A percentile compares a stretch with the other conserved stretches of the same genome.
Conservation (phyloP, 768 basidiomycete genomes). For the Butyriboletus loyo region DNA sequence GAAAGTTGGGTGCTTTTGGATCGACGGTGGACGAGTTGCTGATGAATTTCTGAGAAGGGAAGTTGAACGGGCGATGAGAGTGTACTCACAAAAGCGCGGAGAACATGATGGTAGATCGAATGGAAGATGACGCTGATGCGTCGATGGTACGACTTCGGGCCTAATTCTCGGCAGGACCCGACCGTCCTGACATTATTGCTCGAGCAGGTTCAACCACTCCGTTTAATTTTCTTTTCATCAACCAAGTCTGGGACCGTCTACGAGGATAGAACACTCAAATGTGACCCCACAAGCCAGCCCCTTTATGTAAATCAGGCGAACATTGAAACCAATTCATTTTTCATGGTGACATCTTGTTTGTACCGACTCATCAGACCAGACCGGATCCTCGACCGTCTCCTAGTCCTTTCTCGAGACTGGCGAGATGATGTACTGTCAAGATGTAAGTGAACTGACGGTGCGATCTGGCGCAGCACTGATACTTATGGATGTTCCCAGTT, state of each 20-base stretch:
- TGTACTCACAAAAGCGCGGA: slow-evolving; percentile 73
- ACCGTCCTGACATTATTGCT: not conserved
- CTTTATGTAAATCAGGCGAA: not conserved
- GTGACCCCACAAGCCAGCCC: not conserved
- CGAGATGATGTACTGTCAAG: not conserved
- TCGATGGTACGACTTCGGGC: not conserved
- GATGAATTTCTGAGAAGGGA: slow-evolving; percentile 12
- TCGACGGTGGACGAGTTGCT: slow-evolving; percentile 59
- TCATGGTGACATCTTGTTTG: too few species aligned
- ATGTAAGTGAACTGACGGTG: not conserved
- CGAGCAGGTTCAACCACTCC: too few species aligned
- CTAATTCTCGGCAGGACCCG: slow-evolving; percentile 10
- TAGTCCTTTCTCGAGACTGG: not conserved
- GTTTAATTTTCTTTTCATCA: too few species aligned
- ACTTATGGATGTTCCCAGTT: not conserved
- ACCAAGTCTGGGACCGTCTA: too few species aligned
- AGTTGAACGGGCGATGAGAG: not conserved
- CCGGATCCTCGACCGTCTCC: not conserved
- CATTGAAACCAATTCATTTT: not conserved
- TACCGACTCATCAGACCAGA: not conserved
- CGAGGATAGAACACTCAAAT: too few species aligned
- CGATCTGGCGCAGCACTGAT: too few species aligned
- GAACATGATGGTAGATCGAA: slow-evolving; percentile 68
- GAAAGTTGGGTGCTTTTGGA: slow-evolving; percentile 73
- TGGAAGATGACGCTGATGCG: slow-evolving; percentile 1